These are phyloP conservation scores for Suillus variegatus DNA, from an alignment of 768 basidiomycete genomes.

Conservation along the genomic window DNA sequence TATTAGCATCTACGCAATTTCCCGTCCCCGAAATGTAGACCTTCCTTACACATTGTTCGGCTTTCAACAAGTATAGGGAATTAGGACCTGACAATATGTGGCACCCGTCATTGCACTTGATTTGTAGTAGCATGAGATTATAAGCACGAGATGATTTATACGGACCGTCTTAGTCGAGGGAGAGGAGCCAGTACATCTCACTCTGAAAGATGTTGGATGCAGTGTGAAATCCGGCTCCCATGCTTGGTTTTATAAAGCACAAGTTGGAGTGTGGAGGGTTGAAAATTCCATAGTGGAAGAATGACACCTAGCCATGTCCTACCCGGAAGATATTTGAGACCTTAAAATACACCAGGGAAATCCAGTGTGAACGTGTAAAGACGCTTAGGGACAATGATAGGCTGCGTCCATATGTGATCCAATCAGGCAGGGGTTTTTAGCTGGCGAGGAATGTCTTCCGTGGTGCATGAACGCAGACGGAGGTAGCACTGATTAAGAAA, in stretches of 20 bases:
- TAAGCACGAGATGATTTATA: conserved; percentile 34
- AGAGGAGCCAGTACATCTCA: conserved; percentile 29
- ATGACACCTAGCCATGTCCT: conserved; percentile 30
- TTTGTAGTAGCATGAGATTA: conserved; percentile 28
- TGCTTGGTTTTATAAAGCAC: conserved; percentile 26
- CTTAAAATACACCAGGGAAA: conserved; percentile 32
- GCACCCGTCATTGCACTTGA: conserved; percentile 26
- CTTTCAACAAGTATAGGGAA: neutral
- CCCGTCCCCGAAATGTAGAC: too few species aligned
- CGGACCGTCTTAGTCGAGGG: conserved; percentile 21
- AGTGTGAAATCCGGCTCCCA: conserved; percentile 9
- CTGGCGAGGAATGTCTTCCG: conserved; percentile 22
- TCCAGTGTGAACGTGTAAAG: conserved; percentile 30
- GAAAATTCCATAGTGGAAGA: conserved; percentile 31
- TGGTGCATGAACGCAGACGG: conserved; percentile 21
- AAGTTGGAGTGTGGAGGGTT: conserved; percentile 33
- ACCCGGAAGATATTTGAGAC: conserved; percentile 29
- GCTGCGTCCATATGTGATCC: neutral
- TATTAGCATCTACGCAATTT: neutral
- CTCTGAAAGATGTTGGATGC: conserved; percentile 26
- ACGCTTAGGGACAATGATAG: neutral
- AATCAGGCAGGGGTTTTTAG: conserved; percentile 19
- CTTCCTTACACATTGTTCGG: too few species aligned
- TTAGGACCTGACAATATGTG: conserved; percentile 2
- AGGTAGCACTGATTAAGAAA: conserved; percentile 28